phyloP scores from a whole-genome alignment of 1,139 yeast species.

The Magnusiomyces clavatus region DNA sequence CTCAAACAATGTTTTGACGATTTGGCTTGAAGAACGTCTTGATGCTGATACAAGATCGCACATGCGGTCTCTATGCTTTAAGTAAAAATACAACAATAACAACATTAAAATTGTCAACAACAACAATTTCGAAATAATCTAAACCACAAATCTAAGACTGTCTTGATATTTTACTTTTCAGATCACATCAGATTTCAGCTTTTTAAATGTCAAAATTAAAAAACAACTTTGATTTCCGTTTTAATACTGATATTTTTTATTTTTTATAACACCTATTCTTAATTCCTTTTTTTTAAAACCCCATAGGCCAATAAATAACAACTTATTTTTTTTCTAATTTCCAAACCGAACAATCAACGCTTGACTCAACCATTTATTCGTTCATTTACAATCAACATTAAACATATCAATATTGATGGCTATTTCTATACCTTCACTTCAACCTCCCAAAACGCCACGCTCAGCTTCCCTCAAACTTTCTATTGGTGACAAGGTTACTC shows the following conservation, averaged over 20 bases:
- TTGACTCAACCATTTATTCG: not conserved
- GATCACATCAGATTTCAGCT: too few species aligned
- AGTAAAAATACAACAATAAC: too few species aligned
- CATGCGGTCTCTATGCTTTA: too few species aligned
- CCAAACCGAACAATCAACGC: too few species aligned
- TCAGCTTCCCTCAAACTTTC: conserved; percentile 13
- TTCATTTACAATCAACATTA: not conserved
- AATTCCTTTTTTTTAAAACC: not conserved
- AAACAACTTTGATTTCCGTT: not conserved
- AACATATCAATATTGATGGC: not conserved
- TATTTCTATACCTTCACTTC: not conserved
- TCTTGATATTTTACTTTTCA: too few species aligned
- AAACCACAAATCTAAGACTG: too few species aligned
- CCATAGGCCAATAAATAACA: not conserved
- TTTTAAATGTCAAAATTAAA: too few species aligned
- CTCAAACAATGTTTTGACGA: too few species aligned
- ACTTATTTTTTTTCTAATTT: not conserved
- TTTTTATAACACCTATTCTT: not conserved
- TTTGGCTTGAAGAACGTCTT: too few species aligned
- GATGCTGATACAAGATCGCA: too few species aligned
- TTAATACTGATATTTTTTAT: not conserved
- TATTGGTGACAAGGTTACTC: conserved; percentile 35
- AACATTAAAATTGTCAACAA: too few species aligned
- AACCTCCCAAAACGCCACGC: not conserved
- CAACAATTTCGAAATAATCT: too few species aligned